Conservation (phyloP, 2,329 filamentous ascomycete genomes). For the Pyricularia pennisetigena region DNA sequence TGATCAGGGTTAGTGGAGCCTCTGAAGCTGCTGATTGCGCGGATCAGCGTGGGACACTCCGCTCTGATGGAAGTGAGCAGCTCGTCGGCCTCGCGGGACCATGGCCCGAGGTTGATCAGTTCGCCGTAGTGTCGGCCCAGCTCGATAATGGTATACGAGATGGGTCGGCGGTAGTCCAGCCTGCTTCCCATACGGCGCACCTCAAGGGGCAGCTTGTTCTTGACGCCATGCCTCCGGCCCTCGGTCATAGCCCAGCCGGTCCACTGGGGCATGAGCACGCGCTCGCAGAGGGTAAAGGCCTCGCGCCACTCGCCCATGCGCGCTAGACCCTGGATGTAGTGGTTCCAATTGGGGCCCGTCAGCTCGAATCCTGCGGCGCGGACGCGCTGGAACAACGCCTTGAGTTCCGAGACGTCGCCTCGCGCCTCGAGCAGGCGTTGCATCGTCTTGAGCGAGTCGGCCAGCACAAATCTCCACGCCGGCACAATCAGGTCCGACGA, state of each 20-base stretch:
- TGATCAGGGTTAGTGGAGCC: not conserved
- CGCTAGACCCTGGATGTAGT: conserved; percentile 59
- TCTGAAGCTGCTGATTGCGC: not conserved
- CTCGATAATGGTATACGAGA: conserved; percentile 33
- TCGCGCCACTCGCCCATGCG: conserved; percentile 46
- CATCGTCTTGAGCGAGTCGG: conserved; percentile 38
- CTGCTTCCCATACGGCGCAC: conserved; percentile 26
- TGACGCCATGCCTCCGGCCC: conserved; percentile 1
- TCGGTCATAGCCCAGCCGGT: conserved; percentile 51
- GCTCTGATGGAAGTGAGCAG: conserved; percentile 15
- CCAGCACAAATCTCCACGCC: conserved; percentile 41
- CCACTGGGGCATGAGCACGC: conserved; percentile 68
- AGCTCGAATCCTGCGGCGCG: conserved; percentile 59
- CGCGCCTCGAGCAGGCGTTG: conserved; percentile 30
- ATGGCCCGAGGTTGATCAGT: conserved; percentile 35
- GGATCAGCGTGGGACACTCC: not conserved
- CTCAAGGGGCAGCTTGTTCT: conserved; percentile 23
- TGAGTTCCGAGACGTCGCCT: conserved; percentile 36
- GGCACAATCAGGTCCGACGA: conserved; percentile 26
- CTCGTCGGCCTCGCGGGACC: conserved; percentile 34
- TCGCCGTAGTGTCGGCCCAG: conserved; percentile 40
- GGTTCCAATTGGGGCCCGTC: conserved; percentile 73
- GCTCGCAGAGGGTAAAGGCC: conserved; percentile 68
- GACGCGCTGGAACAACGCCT: conserved; percentile 39
- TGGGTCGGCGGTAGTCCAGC: conserved; percentile 27